Evolutionary conservation across 225 moss, liverwort and hornwort genomes (phyloP).

Genomic region (Sphagnum tenellum): DNA sequence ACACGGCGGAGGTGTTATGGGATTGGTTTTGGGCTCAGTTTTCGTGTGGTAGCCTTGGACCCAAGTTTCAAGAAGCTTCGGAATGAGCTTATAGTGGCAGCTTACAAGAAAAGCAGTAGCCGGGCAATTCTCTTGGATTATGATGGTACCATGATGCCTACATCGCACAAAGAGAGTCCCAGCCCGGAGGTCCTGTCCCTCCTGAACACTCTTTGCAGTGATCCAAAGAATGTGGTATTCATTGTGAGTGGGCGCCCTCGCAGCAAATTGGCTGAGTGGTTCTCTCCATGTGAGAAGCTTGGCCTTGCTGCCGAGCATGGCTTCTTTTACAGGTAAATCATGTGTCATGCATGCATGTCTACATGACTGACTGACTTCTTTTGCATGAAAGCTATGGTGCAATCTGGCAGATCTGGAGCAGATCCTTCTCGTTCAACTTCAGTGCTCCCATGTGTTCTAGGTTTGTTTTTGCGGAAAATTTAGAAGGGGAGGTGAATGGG

Average conservation of each 20-base stretch:
- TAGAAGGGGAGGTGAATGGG: no score
- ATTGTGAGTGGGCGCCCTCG: conserved; percentile 47
- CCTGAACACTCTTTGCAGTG: conserved; percentile 39
- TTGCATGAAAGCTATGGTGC: neutral
- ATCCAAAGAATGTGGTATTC: conserved; percentile 45
- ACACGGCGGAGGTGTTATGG: conserved; percentile 32
- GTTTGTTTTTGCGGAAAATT: no score
- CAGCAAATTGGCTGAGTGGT: conserved; percentile 26
- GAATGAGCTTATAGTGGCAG: conserved; percentile 46
- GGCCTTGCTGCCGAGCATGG: conserved; percentile 59
- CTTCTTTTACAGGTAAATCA: conserved; percentile 42
- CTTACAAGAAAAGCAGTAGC: conserved; percentile 40
- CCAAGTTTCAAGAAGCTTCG: conserved; percentile 45
- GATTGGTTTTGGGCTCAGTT: conserved; percentile 49
- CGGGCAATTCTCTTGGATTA: conserved; percentile 47
- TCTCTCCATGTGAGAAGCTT: conserved; percentile 37
- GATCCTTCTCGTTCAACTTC: no score
- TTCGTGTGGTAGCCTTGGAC: conserved; percentile 47
- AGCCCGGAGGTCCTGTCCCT: conserved; percentile 41
- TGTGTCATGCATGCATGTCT: neutral
- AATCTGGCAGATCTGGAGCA: no score
- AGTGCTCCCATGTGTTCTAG: no score
- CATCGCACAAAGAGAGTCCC: conserved; percentile 24
- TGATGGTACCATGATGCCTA: conserved; percentile 53
- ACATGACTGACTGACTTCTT: neutral